These are phyloP conservation scores for Candida sp. DNA, from an alignment of 1,139 yeast genomes.

Conservation along the genomic window DNA sequence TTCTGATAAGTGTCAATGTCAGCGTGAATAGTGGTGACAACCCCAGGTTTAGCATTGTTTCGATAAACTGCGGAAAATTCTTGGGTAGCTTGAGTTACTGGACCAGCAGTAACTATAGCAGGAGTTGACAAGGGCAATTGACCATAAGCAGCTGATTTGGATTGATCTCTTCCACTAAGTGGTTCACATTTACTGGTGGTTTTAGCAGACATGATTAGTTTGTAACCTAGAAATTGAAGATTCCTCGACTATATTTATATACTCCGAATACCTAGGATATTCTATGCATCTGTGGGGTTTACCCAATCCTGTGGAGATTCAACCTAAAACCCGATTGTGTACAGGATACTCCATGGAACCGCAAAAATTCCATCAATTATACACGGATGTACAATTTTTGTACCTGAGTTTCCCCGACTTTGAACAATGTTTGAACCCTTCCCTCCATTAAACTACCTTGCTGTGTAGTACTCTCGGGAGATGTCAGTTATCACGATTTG, in stretches of 20 bases:
- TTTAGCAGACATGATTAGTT: neutral
- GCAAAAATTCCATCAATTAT: too few species aligned
- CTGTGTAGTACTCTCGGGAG: too few species aligned
- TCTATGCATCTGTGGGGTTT: neutral
- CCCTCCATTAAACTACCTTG: too few species aligned
- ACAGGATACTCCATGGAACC: neutral
- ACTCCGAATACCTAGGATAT: neutral
- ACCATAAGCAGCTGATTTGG: conserved; percentile 9
- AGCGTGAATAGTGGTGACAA: conserved; percentile 12
- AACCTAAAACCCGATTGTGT: neutral
- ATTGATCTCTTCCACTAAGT: conserved; percentile 3
- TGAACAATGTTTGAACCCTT: too few species aligned
- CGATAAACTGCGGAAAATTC: conserved; percentile 9
- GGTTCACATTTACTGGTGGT: neutral
- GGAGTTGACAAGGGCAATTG: conserved; percentile 12
- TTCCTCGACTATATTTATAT: neutral
- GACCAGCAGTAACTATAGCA: conserved; percentile 4
- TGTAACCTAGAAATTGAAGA: neutral
- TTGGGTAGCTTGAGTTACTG: neutral
- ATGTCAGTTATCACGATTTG: too few species aligned
- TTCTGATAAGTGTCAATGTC: conserved; percentile 26
- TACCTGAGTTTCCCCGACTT: too few species aligned
- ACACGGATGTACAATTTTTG: too few species aligned
- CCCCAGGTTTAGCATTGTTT: conserved; percentile 9
- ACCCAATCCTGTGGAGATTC: conserved; percentile 4